These are phyloP conservation scores for Coffea eugenioides DNA, from an alignment of 257 asterid species.

Conservation along the genomic window DNA sequence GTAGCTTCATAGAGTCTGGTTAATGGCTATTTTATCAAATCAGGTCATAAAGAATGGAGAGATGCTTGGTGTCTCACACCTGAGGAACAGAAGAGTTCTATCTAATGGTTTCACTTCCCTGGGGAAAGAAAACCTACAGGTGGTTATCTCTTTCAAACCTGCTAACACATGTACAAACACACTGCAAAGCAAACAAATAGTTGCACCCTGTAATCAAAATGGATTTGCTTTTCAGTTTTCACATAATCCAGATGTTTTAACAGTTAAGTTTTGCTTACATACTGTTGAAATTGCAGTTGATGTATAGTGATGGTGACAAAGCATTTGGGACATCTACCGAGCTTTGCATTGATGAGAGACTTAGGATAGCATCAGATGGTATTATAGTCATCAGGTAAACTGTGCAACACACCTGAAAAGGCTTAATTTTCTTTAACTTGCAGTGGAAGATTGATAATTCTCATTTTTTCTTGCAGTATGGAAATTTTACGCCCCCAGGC, in stretches of 20 bases:
- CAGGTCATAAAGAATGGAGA: constrained; percentile 99
- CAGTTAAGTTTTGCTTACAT: constrained; percentile 20
- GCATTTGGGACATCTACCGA: constrained; percentile 96
- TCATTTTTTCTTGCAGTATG: constrained; percentile 61
- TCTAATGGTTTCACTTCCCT: constrained; percentile 85
- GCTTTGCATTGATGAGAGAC: constrained; percentile 88
- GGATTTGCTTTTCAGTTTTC: neutral
- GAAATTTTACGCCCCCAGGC: constrained; percentile 85
- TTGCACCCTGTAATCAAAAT: neutral
- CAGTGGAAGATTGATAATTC: constrained; percentile 20
- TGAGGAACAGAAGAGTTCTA: constrained; percentile 86
- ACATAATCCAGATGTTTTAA: neutral
- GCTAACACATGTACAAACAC: neutral
- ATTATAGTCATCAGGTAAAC: constrained; percentile 82
- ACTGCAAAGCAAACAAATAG: neutral
- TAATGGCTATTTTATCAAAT: constrained; percentile 15
- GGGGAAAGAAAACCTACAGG: constrained; percentile 97
- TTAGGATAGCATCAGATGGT: constrained; percentile 89
- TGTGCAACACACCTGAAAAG: constrained; percentile 5
- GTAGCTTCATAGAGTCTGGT: neutral
- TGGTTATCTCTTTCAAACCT: constrained; percentile 19
- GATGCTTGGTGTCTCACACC: constrained; percentile 98
- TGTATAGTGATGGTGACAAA: constrained; percentile 99
- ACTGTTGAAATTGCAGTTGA: constrained; percentile 58
- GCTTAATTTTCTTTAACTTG: constrained; percentile 18